A percentile compares a stretch with the other conserved stretches of the same genome.
Evolutionary conservation across 2,329 filamentous ascomycete genomes (phyloP).

Genomic region (Drechslera avenae): DNA sequence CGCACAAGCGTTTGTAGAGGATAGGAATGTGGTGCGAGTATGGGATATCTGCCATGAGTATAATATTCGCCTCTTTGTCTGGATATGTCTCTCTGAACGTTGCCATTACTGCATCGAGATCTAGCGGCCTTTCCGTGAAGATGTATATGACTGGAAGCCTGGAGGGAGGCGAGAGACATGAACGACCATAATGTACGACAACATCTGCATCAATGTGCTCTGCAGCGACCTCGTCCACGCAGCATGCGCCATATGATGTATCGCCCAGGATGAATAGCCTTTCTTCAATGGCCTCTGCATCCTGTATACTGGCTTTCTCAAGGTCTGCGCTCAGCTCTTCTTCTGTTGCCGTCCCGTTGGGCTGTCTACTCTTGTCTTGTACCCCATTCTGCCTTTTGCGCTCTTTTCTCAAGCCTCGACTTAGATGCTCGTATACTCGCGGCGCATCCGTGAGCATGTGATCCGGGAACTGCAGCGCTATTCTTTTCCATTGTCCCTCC

Average conservation of each 20-base stretch:
- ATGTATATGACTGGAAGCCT: slow-evolving; percentile 87
- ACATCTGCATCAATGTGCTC: slow-evolving; percentile 91
- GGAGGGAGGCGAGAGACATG: slow-evolving; percentile 88
- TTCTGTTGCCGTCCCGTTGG: slow-evolving; percentile 12
- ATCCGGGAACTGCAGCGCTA: slow-evolving; percentile 96
- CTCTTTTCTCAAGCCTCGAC: slow-evolving; percentile 53
- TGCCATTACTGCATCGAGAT: slow-evolving; percentile 62
- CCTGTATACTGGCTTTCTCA: slow-evolving; percentile 16
- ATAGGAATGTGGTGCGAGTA: slow-evolving; percentile 75
- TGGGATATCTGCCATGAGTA: slow-evolving; percentile 88
- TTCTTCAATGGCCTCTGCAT: slow-evolving; percentile 33
- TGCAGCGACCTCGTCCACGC: slow-evolving; percentile 94
- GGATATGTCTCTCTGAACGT: slow-evolving; percentile 73
- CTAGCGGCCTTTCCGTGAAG: slow-evolving; percentile 76
- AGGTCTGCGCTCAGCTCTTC: slow-evolving; percentile 26
- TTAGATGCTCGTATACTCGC: slow-evolving; percentile 72
- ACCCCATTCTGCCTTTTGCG: slow-evolving; percentile 18
- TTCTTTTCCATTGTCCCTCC: slow-evolving; percentile 70
- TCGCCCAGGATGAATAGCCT: slow-evolving; percentile 86
- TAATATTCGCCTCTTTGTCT: slow-evolving; percentile 65
- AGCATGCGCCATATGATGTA: slow-evolving; percentile 96
- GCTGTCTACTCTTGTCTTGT: slow-evolving; percentile 2
- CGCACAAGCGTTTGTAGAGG: slow-evolving; percentile 61
- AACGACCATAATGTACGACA: slow-evolving; percentile 90
- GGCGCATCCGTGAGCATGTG: slow-evolving; percentile 87